These are phyloP conservation scores for Umbelopsis sp. DNA, from an alignment of 371 early-diverging fungal species.

Conservation along the genomic window DNA sequence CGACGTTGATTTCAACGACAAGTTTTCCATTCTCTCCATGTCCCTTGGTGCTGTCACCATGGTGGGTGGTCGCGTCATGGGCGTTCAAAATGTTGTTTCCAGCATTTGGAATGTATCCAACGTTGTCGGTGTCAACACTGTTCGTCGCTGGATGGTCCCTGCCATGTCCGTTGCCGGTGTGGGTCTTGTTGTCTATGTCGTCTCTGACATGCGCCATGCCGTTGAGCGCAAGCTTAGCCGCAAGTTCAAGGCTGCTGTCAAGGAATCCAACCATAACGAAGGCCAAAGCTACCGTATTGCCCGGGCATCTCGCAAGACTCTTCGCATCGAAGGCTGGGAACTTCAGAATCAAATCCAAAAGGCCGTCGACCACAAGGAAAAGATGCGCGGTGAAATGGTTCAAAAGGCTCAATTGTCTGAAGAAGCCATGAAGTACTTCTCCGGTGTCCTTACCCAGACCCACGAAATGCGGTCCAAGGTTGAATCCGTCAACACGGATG, in stretches of 20 bases:
- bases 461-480: constrained; percentile 45
- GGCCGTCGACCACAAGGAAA: constrained; percentile 78
- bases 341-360: constrained; percentile 83
- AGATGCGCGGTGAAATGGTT: constrained; percentile 65
- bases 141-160: constrained; percentile 47
- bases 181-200: constrained; percentile 77
- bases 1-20: constrained; percentile 64
- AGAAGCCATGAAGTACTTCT: constrained; percentile 72
- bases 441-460: constrained; percentile 56
- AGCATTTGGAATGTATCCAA: constrained; percentile 48
- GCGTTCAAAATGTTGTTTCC: constrained; percentile 48
- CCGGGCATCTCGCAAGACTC: constrained; percentile 72
- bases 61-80: constrained; percentile 52
- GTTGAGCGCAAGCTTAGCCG: constrained; percentile 81
- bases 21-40: constrained; percentile 49
- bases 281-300: constrained; percentile 74
- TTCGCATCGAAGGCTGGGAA: constrained; percentile 85
- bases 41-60: constrained; percentile 47
- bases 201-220: constrained; percentile 82
- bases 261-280: constrained; percentile 67
- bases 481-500: constrained; percentile 26
- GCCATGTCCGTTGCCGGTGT: constrained; percentile 61
- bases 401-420: constrained; percentile 57
- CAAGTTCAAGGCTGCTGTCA: constrained; percentile 74
- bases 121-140: constrained; percentile 37